These are phyloP conservation scores for Cairneyella variabilis DNA, from an alignment of 495 filamentous ascomycete species.

Conservation along the genomic window DNA sequence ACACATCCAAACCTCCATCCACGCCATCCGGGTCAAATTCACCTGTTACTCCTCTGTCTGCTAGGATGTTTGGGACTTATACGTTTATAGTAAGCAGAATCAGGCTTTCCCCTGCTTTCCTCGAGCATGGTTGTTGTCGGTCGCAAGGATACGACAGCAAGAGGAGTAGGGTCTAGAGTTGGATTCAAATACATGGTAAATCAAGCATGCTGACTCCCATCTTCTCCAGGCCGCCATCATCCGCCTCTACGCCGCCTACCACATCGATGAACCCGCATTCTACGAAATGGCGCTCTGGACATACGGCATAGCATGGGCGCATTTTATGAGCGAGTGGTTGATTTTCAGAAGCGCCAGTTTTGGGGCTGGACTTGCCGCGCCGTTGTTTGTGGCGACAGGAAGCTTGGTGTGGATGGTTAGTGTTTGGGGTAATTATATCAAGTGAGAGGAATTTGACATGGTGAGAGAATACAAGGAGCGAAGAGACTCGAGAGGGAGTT, in stretches of 20 bases:
- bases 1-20: slow-evolving; percentile 13
- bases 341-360: slow-evolving; percentile 68
- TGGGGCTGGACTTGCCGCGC: slow-evolving; percentile 64
- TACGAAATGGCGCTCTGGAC: slow-evolving; percentile 81
- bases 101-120: too few species aligned
- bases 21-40: slow-evolving; percentile 40
- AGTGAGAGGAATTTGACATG: neutral
- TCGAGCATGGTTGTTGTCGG: too few species aligned
- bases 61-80: slow-evolving; percentile 89
- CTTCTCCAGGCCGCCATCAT: too few species aligned
- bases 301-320: slow-evolving; percentile 70
- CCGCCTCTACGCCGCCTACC: slow-evolving; percentile 80
- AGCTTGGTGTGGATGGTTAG: slow-evolving; percentile 79
- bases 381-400: slow-evolving; percentile 65
- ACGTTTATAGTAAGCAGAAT: slow-evolving; percentile 69
- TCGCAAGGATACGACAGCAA: too few species aligned
- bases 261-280: slow-evolving; percentile 63
- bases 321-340: slow-evolving; percentile 81
- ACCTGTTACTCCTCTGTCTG: slow-evolving; percentile 64
- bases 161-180: too few species aligned
- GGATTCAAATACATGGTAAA: too few species aligned
- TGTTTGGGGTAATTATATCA: slow-evolving; percentile 65
- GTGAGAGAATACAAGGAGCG: neutral
- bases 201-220: too few species aligned
- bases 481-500: neutral